These are phyloP conservation scores for Plasmodium blacklocki DNA, from an alignment of 169 alveolate species.

Conservation along the genomic window DNA sequence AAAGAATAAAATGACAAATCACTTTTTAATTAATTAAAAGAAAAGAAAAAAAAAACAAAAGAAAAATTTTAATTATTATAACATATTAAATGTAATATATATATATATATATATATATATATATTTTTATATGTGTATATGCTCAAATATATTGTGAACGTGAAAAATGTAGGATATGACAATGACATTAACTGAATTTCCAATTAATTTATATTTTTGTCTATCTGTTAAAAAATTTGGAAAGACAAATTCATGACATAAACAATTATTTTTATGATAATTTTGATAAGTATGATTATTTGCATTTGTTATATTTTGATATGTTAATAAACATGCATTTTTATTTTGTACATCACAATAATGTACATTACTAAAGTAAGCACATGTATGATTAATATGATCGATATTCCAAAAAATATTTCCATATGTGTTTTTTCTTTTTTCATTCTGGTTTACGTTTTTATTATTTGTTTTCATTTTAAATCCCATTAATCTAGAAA, in stretches of 20 bases:
- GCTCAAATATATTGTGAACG: conserved; percentile 37
- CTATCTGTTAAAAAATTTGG: conserved; percentile 54
- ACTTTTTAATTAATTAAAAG: no score
- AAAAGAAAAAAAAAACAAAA: no score
- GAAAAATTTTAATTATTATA: no score
- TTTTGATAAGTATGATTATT: background rate
- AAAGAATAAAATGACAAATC: no score
- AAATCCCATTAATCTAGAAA: conserved; percentile 72
- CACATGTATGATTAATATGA: conserved; percentile 69
- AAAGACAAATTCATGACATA: conserved; percentile 60
- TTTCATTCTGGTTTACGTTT: background rate
- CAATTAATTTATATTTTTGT: conserved; percentile 67
- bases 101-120: no score
- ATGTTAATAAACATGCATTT: conserved; percentile 27
- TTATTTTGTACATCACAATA: conserved; percentile 32
- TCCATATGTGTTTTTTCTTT: conserved; percentile 41
- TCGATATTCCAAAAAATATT: conserved; percentile 70
- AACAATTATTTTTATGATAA: conserved; percentile 5
- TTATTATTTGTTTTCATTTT: conserved; percentile 37
- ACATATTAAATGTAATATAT: no score
- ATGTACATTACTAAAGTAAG: conserved; percentile 27
- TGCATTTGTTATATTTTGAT: background rate
- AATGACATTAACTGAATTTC: conserved; percentile 64
- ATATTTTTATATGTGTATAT: conserved; percentile 1
- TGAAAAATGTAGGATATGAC: conserved; percentile 66